Conservation (phyloP, 257 asterid species). For the Fraxinus anomala region DNA sequence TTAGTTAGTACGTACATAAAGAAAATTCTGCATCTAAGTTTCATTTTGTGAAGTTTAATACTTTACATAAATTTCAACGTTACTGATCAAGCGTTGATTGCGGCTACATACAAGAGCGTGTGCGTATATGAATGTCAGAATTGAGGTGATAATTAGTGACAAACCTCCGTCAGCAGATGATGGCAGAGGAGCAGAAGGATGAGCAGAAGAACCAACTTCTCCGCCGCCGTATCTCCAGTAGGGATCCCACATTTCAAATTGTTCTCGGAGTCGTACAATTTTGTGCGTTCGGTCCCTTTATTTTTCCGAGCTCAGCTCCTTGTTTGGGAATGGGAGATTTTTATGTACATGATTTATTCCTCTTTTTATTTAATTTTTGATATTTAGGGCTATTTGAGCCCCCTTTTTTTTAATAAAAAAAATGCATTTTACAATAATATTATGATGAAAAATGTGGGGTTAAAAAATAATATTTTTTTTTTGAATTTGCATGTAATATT, state of each 20-base stretch:
- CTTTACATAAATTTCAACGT: not conserved
- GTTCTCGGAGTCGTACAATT: not conserved
- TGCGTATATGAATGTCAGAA: not conserved
- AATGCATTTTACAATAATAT: no score
- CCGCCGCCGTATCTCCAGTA: conserved; percentile 51
- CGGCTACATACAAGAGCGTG: not conserved
- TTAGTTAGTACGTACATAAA: not conserved
- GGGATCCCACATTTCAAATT: conserved; percentile 51
- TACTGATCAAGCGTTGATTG: not conserved
- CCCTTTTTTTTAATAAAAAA: no score
- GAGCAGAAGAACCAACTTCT: conserved; percentile 37
- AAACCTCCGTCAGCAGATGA: conserved; percentile 39
- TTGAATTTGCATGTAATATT: no score
- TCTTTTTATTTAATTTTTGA: no score
- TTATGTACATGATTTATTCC: no score
- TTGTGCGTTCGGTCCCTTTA: not conserved
- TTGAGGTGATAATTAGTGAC: not conserved
- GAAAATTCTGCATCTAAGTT: not conserved
- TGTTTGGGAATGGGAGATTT: no score
- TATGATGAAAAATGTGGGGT: no score
- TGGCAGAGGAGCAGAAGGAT: conserved; percentile 31
- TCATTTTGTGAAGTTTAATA: not conserved
- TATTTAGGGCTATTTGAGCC: no score
- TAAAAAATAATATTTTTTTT: no score
- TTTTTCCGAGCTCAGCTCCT: no score